phyloP scores from a whole-genome alignment of 768 basidiomycete species.

The Daedaleopsis nitida region DNA sequence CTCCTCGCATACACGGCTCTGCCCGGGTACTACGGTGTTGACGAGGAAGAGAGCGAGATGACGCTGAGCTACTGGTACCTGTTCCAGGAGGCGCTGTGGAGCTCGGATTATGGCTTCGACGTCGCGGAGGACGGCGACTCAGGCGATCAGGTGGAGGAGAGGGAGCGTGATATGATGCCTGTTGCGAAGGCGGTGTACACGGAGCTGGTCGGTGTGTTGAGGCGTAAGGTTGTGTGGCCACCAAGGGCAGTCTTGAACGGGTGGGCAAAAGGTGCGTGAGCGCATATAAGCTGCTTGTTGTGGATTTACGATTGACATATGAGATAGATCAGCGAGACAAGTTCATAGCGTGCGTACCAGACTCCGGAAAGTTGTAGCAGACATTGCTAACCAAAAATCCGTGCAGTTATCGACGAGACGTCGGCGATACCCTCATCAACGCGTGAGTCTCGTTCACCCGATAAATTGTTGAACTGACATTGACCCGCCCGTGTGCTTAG shows the following conservation, averaged over 20 bases:
- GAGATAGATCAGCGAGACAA: slow-evolving; percentile 74
- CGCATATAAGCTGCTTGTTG: background rate
- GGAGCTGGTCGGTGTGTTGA: slow-evolving; percentile 71
- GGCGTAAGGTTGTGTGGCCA: slow-evolving; percentile 80
- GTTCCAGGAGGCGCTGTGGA: slow-evolving; percentile 87
- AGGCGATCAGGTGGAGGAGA: slow-evolving; percentile 16
- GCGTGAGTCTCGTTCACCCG: slow-evolving; percentile 52
- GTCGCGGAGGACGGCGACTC: slow-evolving; percentile 26
- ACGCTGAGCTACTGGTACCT: slow-evolving; percentile 90
- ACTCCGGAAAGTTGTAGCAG: background rate
- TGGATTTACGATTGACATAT: slow-evolving; percentile 7
- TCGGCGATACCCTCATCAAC: slow-evolving; percentile 87
- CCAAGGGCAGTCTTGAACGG: slow-evolving; percentile 39
- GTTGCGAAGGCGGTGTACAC: slow-evolving; percentile 77
- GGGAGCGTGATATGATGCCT: slow-evolving; percentile 43
- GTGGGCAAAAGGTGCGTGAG: slow-evolving; percentile 71
- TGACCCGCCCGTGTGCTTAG: slow-evolving; percentile 35
- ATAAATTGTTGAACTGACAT: background rate
- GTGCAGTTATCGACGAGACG: slow-evolving; percentile 76
- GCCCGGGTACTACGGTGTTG: slow-evolving; percentile 75
- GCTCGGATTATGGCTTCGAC: slow-evolving; percentile 51
- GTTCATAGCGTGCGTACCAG: slow-evolving; percentile 66
- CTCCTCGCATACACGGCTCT: slow-evolving; percentile 73
- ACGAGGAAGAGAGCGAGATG: slow-evolving; percentile 88
- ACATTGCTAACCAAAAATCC: background rate